Conservation (phyloP, 352 stramenopile genomes). For the Phytophthora boehmeriae region DNA sequence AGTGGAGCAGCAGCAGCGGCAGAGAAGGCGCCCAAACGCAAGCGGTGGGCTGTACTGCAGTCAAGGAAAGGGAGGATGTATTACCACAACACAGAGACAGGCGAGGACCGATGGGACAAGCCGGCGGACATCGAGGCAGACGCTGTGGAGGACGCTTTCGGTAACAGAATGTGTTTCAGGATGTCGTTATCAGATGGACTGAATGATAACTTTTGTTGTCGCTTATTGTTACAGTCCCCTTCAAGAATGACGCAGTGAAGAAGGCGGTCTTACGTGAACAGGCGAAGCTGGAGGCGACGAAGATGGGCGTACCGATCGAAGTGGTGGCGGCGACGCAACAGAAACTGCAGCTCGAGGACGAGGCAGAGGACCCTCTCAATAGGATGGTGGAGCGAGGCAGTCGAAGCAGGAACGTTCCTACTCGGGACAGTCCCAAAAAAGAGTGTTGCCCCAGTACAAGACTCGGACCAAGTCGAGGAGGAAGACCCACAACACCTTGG, state of each 20-base stretch:
- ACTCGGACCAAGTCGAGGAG: conserved; percentile 12
- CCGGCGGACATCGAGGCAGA: conserved; percentile 70
- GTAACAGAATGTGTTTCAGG: conserved; percentile 27
- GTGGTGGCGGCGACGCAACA: conserved; percentile 57
- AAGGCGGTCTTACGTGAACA: conserved; percentile 80
- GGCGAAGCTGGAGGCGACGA: conserved; percentile 72
- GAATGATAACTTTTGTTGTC: conserved; percentile 9
- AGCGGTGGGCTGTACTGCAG: conserved; percentile 69
- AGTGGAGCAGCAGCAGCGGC: neutral
- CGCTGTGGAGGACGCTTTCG: conserved; percentile 61
- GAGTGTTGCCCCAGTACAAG: neutral
- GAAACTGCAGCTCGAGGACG: conserved; percentile 41
- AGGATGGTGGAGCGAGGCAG: conserved; percentile 23
- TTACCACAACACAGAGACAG: conserved; percentile 86
- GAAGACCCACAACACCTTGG: conserved; percentile 1
- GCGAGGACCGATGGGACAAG: conserved; percentile 80
- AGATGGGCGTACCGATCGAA: conserved; percentile 68
- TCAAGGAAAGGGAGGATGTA: conserved; percentile 74
- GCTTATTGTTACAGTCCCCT: conserved; percentile 54
- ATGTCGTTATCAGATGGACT: neutral
- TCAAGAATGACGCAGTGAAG: conserved; percentile 84
- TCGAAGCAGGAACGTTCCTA: neutral
- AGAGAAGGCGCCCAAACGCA: conserved; percentile 37
- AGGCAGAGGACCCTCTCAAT: conserved; percentile 33
- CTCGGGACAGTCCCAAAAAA: conserved; percentile 6